Evolutionary conservation across 2,329 filamentous ascomycete species (phyloP).

Genomic region (Tolypocladium cylindrosporum): DNA sequence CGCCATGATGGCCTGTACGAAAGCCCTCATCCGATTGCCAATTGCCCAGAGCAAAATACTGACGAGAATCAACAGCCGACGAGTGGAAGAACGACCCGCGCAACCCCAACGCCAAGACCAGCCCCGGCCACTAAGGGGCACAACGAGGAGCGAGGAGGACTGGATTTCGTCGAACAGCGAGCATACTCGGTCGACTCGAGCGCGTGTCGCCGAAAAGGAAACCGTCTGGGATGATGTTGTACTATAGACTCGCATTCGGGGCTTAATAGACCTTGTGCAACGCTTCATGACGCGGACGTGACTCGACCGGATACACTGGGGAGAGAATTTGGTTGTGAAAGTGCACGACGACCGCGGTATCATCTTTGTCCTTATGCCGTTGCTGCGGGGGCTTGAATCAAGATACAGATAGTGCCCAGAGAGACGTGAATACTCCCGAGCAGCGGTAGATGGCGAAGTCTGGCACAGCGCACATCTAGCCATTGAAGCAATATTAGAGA

Average conservation of each 20-base stretch:
- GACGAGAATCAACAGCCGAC: conserved; percentile 49
- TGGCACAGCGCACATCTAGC: not conserved
- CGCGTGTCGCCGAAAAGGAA: conserved; percentile 6
- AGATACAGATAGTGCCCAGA: too few species aligned
- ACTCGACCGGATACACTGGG: not conserved
- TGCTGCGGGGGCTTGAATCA: too few species aligned
- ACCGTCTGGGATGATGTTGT: conserved; percentile 24
- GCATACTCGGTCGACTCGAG: conserved; percentile 16
- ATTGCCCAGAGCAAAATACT: conserved; percentile 8
- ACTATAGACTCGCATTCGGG: conserved; percentile 29
- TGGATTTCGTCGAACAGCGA: conserved; percentile 6
- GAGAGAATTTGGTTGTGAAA: not conserved
- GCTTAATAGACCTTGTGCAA: conserved; percentile 22
- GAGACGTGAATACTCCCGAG: not conserved
- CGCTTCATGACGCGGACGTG: not conserved
- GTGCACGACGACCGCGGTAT: too few species aligned
- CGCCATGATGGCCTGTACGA: conserved; percentile 65
- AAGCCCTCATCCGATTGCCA: not conserved
- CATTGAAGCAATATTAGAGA: not conserved
- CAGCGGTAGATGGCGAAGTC: not conserved
- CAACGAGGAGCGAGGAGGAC: conserved; percentile 12
- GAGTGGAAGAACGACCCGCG: conserved; percentile 97
- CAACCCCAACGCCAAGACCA: conserved; percentile 56
- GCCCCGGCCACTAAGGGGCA: conserved; percentile 31
- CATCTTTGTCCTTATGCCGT: not conserved